These are phyloP conservation scores for Trypanosomatidae sp. DNA, from an alignment of 208 protist genomes.

Conservation along the genomic window DNA sequence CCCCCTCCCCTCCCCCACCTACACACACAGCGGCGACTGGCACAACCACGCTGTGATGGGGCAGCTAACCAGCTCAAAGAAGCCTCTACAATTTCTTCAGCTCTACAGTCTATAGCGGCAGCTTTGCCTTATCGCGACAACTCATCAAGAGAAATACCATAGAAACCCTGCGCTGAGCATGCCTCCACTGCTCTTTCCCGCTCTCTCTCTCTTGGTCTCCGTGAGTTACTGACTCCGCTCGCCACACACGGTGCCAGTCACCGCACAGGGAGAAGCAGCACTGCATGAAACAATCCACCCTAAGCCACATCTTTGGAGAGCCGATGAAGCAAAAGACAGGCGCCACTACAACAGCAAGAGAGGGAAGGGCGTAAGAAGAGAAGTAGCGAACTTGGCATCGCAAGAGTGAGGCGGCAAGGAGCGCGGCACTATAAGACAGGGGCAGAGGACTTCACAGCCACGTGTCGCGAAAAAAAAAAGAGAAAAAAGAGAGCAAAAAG, in stretches of 20 bases:
- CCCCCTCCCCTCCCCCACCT: background rate
- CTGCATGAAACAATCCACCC: background rate
- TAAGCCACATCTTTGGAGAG: background rate
- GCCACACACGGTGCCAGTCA: background rate
- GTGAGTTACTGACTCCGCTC: background rate
- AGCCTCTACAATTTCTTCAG: background rate
- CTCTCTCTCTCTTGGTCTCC: background rate
- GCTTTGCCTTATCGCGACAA: background rate
- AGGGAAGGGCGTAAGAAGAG: background rate
- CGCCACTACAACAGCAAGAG: background rate
- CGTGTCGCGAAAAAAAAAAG: conserved; percentile 7
- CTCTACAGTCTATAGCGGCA: background rate
- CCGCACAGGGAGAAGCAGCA: background rate
- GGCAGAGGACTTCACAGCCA: background rate
- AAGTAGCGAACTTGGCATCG: too few relatives aligned
- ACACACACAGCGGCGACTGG: background rate
- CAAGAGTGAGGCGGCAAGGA: background rate
- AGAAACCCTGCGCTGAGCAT: background rate
- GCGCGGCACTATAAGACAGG: background rate
- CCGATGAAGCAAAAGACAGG: background rate
- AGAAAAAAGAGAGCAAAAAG: background rate
- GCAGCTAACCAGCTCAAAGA: background rate
- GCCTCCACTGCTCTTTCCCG: background rate
- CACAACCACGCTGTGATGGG: background rate
- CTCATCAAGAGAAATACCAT: background rate